Percentiles rank a stretch among this genome's conserved stretches.
Conservation (phyloP, 2,329 filamentous ascomycete species). For the Penicillium capsulatum region DNA sequence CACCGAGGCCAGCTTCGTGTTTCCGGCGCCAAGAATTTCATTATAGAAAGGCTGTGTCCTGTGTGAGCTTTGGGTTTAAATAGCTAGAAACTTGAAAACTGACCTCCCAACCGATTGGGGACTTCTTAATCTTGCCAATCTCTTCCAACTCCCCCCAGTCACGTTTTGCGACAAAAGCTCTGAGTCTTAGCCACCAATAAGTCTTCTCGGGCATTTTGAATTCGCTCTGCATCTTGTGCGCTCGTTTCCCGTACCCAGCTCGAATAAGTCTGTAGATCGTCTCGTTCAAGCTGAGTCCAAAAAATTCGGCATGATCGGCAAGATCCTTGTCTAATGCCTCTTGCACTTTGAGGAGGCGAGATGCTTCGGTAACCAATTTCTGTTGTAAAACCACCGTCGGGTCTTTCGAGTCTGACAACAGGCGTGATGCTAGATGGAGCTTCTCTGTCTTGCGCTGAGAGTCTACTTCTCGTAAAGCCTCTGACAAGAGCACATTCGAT, state of each 20-base stretch:
- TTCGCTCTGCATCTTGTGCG: slow-evolving; percentile 81
- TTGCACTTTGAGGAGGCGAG: slow-evolving; percentile 76
- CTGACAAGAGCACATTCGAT: slow-evolving; percentile 77
- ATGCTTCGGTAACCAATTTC: slow-evolving; percentile 72
- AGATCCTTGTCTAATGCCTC: slow-evolving; percentile 82
- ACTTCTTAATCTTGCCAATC: slow-evolving; percentile 68
- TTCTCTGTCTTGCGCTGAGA: slow-evolving; percentile 73
- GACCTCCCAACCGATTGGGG: slow-evolving; percentile 94
- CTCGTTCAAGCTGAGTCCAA: slow-evolving; percentile 82
- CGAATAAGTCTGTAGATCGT: slow-evolving; percentile 86
- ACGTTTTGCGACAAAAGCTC: slow-evolving; percentile 81
- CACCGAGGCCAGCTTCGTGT: slow-evolving; percentile 73
- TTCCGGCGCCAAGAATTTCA: slow-evolving; percentile 80
- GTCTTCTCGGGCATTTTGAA: slow-evolving; percentile 92
- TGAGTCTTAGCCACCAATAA: slow-evolving; percentile 79
- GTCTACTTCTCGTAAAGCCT: slow-evolving; percentile 71
- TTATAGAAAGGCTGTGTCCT: slow-evolving; percentile 78
- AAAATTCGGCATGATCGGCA: slow-evolving; percentile 58
- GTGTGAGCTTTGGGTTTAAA: slow-evolving; percentile 26
- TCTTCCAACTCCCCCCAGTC: slow-evolving; percentile 94
- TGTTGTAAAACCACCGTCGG: slow-evolving; percentile 62
- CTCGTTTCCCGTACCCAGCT: slow-evolving; percentile 75
- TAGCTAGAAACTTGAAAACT: slow-evolving; percentile 30
- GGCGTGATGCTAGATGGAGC: slow-evolving; percentile 75
- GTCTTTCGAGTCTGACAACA: slow-evolving; percentile 81